Conservation (phyloP, 768 basidiomycete genomes). For the Leccinum boreale region DNA sequence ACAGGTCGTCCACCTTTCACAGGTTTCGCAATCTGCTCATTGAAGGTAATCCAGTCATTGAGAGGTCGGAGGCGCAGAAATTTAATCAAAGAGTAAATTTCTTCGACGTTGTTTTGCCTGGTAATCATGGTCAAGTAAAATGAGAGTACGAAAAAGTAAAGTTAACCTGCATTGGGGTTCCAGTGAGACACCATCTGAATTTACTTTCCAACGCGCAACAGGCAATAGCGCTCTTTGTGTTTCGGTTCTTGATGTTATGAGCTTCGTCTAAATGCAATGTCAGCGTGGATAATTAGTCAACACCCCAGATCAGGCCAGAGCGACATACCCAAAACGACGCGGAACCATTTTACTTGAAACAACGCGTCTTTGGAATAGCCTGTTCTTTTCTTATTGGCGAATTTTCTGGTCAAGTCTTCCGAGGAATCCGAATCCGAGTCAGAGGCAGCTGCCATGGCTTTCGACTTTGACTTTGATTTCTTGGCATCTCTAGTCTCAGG, state of each 20-base stretch:
- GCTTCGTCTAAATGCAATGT: conserved; percentile 68
- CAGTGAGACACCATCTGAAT: conserved; percentile 87
- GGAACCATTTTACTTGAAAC: conserved; percentile 78
- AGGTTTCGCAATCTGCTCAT: conserved; percentile 72
- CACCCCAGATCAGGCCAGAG: not conserved
- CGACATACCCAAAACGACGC: conserved; percentile 74
- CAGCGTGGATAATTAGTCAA: not conserved
- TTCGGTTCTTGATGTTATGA: conserved; percentile 89
- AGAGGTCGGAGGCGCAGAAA: conserved; percentile 85
- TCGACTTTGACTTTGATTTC: conserved; percentile 37
- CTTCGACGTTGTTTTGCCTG: conserved; percentile 88
- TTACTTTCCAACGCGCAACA: conserved; percentile 75
- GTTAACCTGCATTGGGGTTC: conserved; percentile 62
- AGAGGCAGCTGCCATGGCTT: conserved; percentile 25
- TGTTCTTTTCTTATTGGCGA: conserved; percentile 41
- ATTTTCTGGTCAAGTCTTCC: conserved; percentile 36
- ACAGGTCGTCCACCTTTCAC: conserved; percentile 63
- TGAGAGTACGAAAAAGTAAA: not conserved
- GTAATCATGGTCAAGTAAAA: not conserved
- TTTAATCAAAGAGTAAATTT: conserved; percentile 84
- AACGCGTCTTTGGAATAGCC: conserved; percentile 59
- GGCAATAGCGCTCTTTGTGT: conserved; percentile 72
- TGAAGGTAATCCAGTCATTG: conserved; percentile 78
- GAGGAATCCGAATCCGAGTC: conserved; percentile 36
- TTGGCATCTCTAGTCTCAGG: conserved; percentile 53